Evolutionary conservation across 768 basidiomycete species (phyloP).

Genomic region (Suillus tomentosus): DNA sequence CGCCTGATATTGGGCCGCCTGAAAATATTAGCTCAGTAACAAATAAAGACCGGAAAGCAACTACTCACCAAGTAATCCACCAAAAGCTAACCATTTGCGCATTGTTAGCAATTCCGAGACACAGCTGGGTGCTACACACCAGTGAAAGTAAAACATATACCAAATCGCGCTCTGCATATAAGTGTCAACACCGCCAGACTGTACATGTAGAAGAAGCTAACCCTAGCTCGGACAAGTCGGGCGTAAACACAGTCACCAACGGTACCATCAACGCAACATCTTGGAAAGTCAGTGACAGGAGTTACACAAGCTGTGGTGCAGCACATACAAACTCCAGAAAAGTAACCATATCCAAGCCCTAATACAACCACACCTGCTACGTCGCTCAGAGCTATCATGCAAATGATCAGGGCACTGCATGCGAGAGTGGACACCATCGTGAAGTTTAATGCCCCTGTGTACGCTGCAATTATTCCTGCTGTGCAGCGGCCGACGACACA

Average conservation of each 20-base stretch:
- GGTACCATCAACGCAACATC: conserved; percentile 46
- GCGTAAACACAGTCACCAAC: conserved; percentile 45
- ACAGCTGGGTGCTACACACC: conserved; percentile 27
- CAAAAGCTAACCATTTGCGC: conserved; percentile 20
- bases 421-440: conserved; percentile 37
- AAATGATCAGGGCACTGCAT: conserved; percentile 44
- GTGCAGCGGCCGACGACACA: conserved; percentile 50
- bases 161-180: conserved; percentile 38
- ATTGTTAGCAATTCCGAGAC: no score
- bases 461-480: conserved; percentile 40
- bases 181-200: background rate
- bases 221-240: conserved; percentile 54
- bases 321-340: conserved; percentile 45
- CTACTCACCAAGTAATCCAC: conserved; percentile 23
- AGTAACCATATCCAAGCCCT: conserved; percentile 49
- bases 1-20: conserved; percentile 61
- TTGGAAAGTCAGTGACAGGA: conserved; percentile 12
- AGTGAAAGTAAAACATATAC: conserved; percentile 50
- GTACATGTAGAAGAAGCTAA: conserved; percentile 18
- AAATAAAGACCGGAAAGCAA: background rate
- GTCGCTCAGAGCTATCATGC: conserved; percentile 43
- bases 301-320: background rate
- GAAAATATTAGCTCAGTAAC: conserved; percentile 11
- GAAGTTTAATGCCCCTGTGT: conserved; percentile 46
- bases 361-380: conserved; percentile 42